Evolutionary conservation across 1,139 yeast species (phyloP).

Genomic region (Candida tropicalis): DNA sequence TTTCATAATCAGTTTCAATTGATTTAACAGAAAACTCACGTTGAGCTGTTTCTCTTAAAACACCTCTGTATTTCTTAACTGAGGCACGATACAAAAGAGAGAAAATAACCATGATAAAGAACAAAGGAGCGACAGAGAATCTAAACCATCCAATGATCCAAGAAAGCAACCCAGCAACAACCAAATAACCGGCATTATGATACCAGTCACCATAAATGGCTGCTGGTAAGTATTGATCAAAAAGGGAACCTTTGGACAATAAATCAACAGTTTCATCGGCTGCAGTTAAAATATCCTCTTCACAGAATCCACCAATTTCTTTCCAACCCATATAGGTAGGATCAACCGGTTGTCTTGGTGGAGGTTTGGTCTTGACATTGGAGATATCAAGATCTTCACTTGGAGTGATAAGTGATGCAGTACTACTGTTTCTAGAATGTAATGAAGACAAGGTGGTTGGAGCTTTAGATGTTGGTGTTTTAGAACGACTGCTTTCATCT

Average conservation of each 20-base stretch:
- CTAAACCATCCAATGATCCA: slow-evolving; percentile 80
- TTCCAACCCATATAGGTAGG: slow-evolving; percentile 90
- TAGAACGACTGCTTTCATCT: background rate
- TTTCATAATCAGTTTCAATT: slow-evolving; percentile 86
- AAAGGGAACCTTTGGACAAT: slow-evolving; percentile 64
- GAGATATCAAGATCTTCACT: slow-evolving; percentile 40
- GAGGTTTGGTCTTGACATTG: slow-evolving; percentile 40
- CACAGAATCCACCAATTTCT: slow-evolving; percentile 87
- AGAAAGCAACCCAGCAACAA: slow-evolving; percentile 67
- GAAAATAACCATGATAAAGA: slow-evolving; percentile 62
- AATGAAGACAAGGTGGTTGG: slow-evolving; percentile 4
- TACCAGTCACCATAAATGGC: slow-evolving; percentile 92
- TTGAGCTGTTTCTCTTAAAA: slow-evolving; percentile 76
- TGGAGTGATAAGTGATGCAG: slow-evolving; percentile 19
- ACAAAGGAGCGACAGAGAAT: slow-evolving; percentile 79
- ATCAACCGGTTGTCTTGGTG: slow-evolving; percentile 56
- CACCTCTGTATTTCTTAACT: slow-evolving; percentile 73
- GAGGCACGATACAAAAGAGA: slow-evolving; percentile 80
- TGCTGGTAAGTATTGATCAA: slow-evolving; percentile 74
- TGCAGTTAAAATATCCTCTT: slow-evolving; percentile 60
- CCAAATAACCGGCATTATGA: slow-evolving; percentile 74
- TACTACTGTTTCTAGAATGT: slow-evolving; percentile 5
- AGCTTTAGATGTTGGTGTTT: background rate
- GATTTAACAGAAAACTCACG: slow-evolving; percentile 79
- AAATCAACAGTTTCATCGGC: slow-evolving; percentile 75